Evolutionary conservation across 169 alveolate species (phyloP), one percentile per base, ranked within the genome.

Genomic region (Plasmodium blacklocki): DNA sequence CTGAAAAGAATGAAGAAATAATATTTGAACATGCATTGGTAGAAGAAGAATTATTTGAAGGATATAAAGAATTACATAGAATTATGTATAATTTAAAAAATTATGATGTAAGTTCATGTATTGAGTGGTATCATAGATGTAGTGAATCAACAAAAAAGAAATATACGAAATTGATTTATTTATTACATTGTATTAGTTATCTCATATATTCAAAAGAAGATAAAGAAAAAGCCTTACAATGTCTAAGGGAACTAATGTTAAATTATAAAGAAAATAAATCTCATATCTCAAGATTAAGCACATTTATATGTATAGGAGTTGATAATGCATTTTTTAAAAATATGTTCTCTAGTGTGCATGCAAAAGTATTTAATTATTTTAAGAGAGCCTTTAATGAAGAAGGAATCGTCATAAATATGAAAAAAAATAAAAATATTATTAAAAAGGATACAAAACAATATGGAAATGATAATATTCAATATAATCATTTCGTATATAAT

Each of bases 231-330:
- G 89, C 89, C 19, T 71, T 76, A 50, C 64, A 56, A 3, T 63
- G 71, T 19, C 43, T 76, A 64, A 76, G 89, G 43, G 60, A 76
- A 39, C 76, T 76, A 43, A 76, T 76, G 89, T 26, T 64, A 43
- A 76, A 76, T 45, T 76, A 63, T 68, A 76, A 56, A 39, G 78
- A 76, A 64, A 76, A 76, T 52, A 76, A 19, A 66, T 49, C 89
- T 4, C 89, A 76, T 59, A 76, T 76, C 64, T 76, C 89, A 19
- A 76, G 89, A 23, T 68, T 76, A 58, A 76, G 89, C 59, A 64
- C 89, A 9, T 76, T 76, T 71, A 76, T 76, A 52, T 76, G 89
- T 71, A 76, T 76, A 56, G 89, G 89, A 8, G 75, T 67, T 66
- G 89, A 76, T 52, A 76, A 76, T 58, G n/a, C 26, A 32, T 76